Base-by-base conservation (phyloP, 495 filamentous ascomycete genomes). In the Aspergillus coremiiformis region DNA sequence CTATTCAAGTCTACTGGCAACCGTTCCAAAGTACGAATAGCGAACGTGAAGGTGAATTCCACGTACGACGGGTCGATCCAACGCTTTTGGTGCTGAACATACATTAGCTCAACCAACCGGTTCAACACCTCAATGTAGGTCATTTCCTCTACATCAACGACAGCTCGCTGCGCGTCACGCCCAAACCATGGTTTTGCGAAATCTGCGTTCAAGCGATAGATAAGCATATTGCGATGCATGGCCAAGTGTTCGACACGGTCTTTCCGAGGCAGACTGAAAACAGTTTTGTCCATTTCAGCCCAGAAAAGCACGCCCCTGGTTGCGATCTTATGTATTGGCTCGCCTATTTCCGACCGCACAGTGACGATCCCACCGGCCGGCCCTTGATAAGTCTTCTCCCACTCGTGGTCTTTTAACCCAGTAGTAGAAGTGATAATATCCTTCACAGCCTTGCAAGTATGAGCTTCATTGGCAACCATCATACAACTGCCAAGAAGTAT, bases 381-480 rank as follows among this genome's bases (percentile, higher is more conserved):
- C 3, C 49, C 44, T 7, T 21, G 12, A 37, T 68, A 70, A 4
- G 63, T 68, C 12, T 54, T 47, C 37, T 65, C 60, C 71, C 71
- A 74, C 9, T 64, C 47, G 0, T 33, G 20, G 19, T 65, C 58
- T 2, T 20, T 17, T 2, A 70, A 54, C 12, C 71, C 71, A 6
- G 64, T 44, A 12, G 67, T 63, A 1, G 48, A 52, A 1, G 44
- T 47, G 19, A 74, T 74, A 3, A 61, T 32, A 10, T 58, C 41
- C 43, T 68, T 68, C 9, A 60, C 69, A 1, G 57, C 56, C 2
- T 44, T 35, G 1, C 65, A 68, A 0, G 69, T 72, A 37, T 69
- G 67, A 0, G 71, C 64, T 50, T 73, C 71, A 39, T 69, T 68
- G 20, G 74, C 69, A 41, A 74, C 67, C 75, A 78, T 78, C 69